Conservation (phyloP, 164 flowering plant genomes). For the Santalum album region DNA sequence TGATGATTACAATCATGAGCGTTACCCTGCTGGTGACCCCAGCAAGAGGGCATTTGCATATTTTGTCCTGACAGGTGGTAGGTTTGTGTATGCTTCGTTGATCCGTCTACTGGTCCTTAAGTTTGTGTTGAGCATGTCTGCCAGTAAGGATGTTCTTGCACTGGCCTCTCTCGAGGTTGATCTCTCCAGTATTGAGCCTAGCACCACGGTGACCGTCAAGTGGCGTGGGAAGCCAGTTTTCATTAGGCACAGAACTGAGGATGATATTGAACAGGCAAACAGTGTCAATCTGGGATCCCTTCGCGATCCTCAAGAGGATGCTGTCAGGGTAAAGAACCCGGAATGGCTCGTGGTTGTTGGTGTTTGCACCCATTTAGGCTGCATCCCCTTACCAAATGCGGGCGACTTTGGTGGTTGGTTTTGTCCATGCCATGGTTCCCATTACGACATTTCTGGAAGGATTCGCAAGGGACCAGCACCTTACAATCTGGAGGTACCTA, state of each 20-base stretch:
- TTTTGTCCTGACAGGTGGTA: constrained; percentile 1
- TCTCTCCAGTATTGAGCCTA: background rate
- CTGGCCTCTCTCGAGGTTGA: constrained; percentile 5
- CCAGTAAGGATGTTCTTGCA: constrained; percentile 2
- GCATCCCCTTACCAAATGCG: constrained; percentile 6
- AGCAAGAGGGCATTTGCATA: constrained; percentile 4
- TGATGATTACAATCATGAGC: background rate
- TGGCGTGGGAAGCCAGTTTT: constrained; percentile 5
- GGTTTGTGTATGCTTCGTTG: background rate
- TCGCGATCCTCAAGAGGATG: constrained; percentile 1
- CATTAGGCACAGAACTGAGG: constrained; percentile 3
- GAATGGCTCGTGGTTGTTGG: constrained; percentile 8
- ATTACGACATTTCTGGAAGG: constrained; percentile 6
- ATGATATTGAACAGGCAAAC: background rate
- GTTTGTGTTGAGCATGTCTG: background rate
- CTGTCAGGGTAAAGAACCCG: constrained; percentile 2
- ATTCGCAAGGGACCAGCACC: constrained; percentile 8
- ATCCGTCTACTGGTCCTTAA: constrained; percentile 2
- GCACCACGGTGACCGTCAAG: constrained; percentile 1
- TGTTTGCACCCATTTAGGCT: constrained; percentile 5
- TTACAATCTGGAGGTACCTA: constrained; percentile 5
- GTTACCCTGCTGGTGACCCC: background rate
- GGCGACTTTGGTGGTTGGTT: constrained; percentile 7
- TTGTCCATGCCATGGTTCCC: constrained; percentile 7
- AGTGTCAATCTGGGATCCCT: background rate